These are phyloP conservation scores for Phytophthora pistaciae DNA, from an alignment of 352 stramenopile species.

Conservation along the genomic window DNA sequence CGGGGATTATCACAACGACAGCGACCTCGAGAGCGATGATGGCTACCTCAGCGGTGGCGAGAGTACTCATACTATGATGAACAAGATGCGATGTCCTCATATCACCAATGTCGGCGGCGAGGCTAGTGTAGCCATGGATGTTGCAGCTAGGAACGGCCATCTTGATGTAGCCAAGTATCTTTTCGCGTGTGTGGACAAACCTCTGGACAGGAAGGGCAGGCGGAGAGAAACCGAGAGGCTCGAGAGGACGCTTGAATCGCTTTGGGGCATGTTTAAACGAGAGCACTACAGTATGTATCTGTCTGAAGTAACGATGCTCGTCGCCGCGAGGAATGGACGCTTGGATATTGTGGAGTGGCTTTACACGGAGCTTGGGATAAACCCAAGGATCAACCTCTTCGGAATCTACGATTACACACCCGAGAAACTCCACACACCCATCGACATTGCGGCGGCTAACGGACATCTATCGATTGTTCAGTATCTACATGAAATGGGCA, in stretches of 20 bases:
- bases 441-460: neutral
- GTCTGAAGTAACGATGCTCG: neutral
- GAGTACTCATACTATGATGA: too few species aligned
- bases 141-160: neutral
- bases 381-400: slow-evolving; percentile 8
- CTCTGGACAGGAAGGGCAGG: slow-evolving; percentile 2
- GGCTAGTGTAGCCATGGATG: too few species aligned
- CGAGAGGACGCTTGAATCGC: neutral
- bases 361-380: neutral
- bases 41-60: too few species aligned
- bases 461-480: neutral
- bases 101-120: too few species aligned
- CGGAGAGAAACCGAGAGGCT: slow-evolving; percentile 4
- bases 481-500: neutral
- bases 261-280: neutral
- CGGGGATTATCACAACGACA: too few species aligned
- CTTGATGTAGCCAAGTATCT: slow-evolving; percentile 25
- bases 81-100: too few species aligned
- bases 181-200: slow-evolving; percentile 5
- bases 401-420: neutral
- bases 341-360: slow-evolving; percentile 8
- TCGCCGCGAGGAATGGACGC: neutral
- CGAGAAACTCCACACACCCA: neutral
- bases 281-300: neutral
- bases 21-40: too few species aligned